Conservation (phyloP, 305 asterid species). For the Ajuga reptans region DNA sequence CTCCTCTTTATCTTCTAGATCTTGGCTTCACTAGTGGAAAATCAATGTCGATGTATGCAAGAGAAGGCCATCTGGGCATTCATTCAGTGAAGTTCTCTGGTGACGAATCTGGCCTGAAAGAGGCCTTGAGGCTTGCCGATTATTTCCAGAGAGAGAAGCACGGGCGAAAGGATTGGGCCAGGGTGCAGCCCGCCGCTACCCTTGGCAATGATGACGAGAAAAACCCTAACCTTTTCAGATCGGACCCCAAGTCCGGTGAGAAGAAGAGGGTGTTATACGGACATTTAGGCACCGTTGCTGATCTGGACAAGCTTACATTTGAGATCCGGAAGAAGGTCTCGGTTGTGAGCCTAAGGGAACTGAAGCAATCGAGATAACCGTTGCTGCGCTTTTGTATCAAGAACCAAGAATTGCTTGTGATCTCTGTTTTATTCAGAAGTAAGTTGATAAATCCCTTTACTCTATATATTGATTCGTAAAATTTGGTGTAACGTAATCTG, state of each 20-base stretch:
- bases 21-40: conserved; percentile 72
- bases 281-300: conserved; percentile 63
- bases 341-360: conserved; percentile 53
- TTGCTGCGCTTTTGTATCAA: not conserved
- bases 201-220: conserved; percentile 59
- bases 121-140: conserved; percentile 59
- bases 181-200: conserved; percentile 39
- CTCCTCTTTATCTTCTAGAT: conserved; percentile 43
- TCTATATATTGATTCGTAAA: not conserved
- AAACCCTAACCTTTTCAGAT: conserved; percentile 59
- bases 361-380: conserved; percentile 18
- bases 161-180: conserved; percentile 71
- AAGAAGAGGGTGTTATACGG: conserved; percentile 69
- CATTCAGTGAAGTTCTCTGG: conserved; percentile 59
- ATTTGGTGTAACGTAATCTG: not conserved
- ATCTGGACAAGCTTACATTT: conserved; percentile 64
- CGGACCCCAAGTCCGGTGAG: conserved; percentile 56
- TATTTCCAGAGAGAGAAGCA: conserved; percentile 56
- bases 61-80: conserved; percentile 85
- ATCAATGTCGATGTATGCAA: conserved; percentile 64
- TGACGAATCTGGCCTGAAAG: conserved; percentile 60
- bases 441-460: not conserved
- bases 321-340: conserved; percentile 71
- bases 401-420: conserved; percentile 5
- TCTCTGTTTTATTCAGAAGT: not conserved